A percentile compares a stretch with the other conserved stretches of the same genome.
These are phyloP conservation scores for Oryza longistaminata DNA, from an alignment of 176 grass and related monocot genomes.

Conservation along the genomic window DNA sequence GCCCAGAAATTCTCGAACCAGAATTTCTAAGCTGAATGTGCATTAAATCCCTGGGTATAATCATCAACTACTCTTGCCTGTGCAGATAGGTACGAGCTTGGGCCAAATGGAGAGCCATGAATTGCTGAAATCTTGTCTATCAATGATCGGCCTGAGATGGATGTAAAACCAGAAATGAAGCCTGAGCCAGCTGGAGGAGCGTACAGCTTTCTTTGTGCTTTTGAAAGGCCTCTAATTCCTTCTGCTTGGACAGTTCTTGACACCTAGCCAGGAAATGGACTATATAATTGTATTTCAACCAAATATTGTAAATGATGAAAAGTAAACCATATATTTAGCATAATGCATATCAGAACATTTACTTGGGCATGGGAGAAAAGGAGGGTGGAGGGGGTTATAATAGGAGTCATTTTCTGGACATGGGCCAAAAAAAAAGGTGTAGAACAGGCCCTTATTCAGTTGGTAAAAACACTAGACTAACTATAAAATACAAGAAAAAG, in stretches of 20 bases:
- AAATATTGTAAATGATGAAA: constrained; percentile 25
- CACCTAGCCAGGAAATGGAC: constrained; percentile 62
- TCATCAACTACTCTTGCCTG: constrained; percentile 98
- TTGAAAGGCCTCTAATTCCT: constrained; percentile 86
- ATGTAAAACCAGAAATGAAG: constrained; percentile 98
- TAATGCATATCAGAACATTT: background rate
- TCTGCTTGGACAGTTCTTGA: constrained; percentile 89
- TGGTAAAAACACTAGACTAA: constrained; percentile 16
- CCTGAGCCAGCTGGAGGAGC: constrained; percentile 88
- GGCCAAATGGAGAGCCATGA: constrained; percentile 62
- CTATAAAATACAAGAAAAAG: background rate
- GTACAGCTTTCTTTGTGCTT: constrained; percentile 74
- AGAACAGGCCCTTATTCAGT: background rate
- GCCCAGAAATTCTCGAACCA: too few species aligned
- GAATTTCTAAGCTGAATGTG: too few species aligned
- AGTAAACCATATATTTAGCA: constrained; percentile 20
- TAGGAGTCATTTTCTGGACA: background rate
- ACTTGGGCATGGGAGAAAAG: background rate
- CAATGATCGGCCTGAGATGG: constrained; percentile 76
- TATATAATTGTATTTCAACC: background rate
- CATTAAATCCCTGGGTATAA: too few species aligned
- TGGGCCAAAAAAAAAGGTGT: background rate
- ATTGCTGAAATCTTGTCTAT: constrained; percentile 79
- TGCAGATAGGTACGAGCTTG: constrained; percentile 86
- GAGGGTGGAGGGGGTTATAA: background rate